A percentile compares a stretch with the other conserved stretches of the same genome.
These are phyloP conservation scores for Penicillium concentricum DNA, from an alignment of 2,329 filamentous ascomycete genomes.

Conservation along the genomic window DNA sequence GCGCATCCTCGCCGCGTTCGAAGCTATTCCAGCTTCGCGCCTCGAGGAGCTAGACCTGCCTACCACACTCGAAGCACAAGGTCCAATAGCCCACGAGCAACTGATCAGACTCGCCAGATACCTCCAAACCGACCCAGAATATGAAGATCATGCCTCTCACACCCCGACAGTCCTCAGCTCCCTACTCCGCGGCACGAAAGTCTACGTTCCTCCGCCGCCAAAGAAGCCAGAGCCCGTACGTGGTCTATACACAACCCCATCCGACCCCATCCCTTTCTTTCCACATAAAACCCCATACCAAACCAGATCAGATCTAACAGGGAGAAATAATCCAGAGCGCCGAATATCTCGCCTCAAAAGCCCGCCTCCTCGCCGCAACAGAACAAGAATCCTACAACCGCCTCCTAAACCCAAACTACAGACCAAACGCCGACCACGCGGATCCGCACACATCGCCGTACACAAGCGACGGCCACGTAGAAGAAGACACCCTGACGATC, in stretches of 20 bases:
- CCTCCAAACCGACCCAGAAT: constrained; percentile 20
- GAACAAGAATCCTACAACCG: constrained; percentile 79
- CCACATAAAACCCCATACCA: not conserved
- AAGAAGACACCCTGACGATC: constrained; percentile 40
- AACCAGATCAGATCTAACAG: not conserved
- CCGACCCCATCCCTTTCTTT: not conserved
- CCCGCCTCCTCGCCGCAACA: constrained; percentile 75
- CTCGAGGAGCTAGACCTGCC: constrained; percentile 38
- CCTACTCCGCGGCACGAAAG: constrained; percentile 67
- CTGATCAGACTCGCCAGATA: constrained; percentile 39
- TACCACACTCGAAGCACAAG: constrained; percentile 25
- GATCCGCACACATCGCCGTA: constrained; percentile 39
- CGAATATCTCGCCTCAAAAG: constrained; percentile 87
- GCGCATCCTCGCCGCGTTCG: constrained; percentile 40
- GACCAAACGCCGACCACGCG: constrained; percentile 46
- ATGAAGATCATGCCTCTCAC: constrained; percentile 2
- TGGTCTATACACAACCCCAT: constrained; percentile 10
- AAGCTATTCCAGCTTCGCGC: constrained; percentile 32
- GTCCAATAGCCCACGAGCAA: constrained; percentile 44
- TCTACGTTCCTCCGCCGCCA: constrained; percentile 78
- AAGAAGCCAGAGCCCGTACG: constrained; percentile 74
- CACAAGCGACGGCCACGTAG: not conserved
- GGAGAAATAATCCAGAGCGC: constrained; percentile 51
- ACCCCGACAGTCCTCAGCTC: constrained; percentile 57
- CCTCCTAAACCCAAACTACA: constrained; percentile 62